A percentile compares a stretch with the other conserved stretches of the same genome.
These are phyloP conservation scores for Debaryomyces tyrocola DNA, from an alignment of 805 yeast species.

Conservation along the genomic window DNA sequence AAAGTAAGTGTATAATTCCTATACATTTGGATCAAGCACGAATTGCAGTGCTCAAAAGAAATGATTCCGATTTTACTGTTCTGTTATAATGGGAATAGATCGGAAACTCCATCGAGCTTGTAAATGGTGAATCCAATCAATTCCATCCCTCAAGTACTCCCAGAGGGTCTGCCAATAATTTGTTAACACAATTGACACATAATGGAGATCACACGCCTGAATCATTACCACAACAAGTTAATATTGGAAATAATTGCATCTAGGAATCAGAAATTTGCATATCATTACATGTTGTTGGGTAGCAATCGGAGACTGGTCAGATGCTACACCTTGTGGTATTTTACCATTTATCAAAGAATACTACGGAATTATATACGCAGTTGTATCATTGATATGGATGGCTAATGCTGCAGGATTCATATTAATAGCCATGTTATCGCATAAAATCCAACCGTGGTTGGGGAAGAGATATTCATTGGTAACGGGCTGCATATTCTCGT, in stretches of 20 bases:
- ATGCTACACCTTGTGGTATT: slow-evolving; percentile 30
- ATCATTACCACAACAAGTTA: slow-evolving; percentile 2
- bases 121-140: background rate
- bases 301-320: slow-evolving; percentile 21
- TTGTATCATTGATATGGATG: slow-evolving; percentile 29
- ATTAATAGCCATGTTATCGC: slow-evolving; percentile 21
- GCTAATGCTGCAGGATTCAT: slow-evolving; percentile 27
- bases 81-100: background rate
- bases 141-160: background rate
- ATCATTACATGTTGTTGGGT: slow-evolving; percentile 17
- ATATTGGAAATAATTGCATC: slow-evolving; percentile 33
- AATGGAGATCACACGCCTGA: background rate
- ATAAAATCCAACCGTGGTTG: slow-evolving; percentile 22
- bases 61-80: background rate
- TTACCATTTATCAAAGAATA: slow-evolving; percentile 24
- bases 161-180: background rate
- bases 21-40: slow-evolving; percentile 1
- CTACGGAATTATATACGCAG: slow-evolving; percentile 22
- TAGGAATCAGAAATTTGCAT: slow-evolving; percentile 18
- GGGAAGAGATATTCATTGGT: slow-evolving; percentile 18
- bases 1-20: no score
- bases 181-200: background rate
- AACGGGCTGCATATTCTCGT: slow-evolving; percentile 34
- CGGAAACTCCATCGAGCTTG: background rate
- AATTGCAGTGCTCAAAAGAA: background rate